phyloP scores from a whole-genome alignment of 768 basidiomycete genomes.

The Amanita phalloides region DNA sequence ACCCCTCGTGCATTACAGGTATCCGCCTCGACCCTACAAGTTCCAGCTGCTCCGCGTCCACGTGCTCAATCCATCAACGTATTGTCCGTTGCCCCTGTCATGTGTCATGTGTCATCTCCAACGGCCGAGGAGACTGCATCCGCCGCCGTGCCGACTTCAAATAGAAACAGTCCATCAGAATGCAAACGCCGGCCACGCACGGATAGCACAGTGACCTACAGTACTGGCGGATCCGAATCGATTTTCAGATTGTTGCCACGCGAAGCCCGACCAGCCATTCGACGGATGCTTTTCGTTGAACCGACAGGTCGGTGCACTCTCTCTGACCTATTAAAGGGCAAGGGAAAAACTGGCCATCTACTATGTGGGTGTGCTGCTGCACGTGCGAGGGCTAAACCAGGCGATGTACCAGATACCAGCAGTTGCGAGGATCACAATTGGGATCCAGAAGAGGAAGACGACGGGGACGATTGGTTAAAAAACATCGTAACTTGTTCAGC shows the following conservation, averaged over 20 bases:
- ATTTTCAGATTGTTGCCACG: constrained; percentile 95
- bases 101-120: neutral
- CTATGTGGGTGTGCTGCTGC: constrained; percentile 64
- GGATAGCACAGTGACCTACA: constrained; percentile 54
- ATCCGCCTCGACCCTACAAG: constrained; percentile 4
- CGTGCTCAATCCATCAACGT: constrained; percentile 3
- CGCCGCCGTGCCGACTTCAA: neutral
- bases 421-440: constrained; percentile 56
- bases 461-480: constrained; percentile 86
- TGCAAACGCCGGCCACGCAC: constrained; percentile 30
- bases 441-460: constrained; percentile 58
- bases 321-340: constrained; percentile 80
- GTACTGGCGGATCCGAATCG: constrained; percentile 74
- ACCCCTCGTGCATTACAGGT: constrained; percentile 17
- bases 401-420: constrained; percentile 16
- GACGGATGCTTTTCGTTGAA: constrained; percentile 91
- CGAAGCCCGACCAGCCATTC: constrained; percentile 81
- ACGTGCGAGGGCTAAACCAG: neutral
- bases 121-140: neutral
- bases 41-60: neutral
- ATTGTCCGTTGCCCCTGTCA: neutral
- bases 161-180: neutral
- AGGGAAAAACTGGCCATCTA: constrained; percentile 62
- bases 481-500: constrained; percentile 58
- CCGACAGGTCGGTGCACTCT: constrained; percentile 85